Evolutionary conservation across 345 rosid species (phyloP).

Genomic region (Hevea brasiliensis): DNA sequence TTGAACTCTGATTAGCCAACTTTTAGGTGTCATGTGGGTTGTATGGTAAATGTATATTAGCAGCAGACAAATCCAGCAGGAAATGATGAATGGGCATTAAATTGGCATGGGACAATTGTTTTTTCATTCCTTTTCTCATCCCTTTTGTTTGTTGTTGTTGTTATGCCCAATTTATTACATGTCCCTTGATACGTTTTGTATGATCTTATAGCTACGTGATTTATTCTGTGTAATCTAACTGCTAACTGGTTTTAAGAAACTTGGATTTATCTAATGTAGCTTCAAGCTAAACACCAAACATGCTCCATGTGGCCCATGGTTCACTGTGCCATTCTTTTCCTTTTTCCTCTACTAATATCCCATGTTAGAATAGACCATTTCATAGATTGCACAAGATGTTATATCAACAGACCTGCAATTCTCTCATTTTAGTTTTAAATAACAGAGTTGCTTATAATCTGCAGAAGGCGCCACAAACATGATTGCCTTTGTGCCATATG

Average conservation of each 20-base stretch:
- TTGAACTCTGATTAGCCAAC: constrained; percentile 3
- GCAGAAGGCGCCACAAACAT: constrained; percentile 86
- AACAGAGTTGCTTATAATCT: constrained; percentile 12
- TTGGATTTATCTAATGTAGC: neutral
- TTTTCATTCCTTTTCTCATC: neutral
- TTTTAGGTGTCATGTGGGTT: constrained; percentile 8
- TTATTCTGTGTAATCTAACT: neutral
- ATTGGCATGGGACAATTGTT: neutral
- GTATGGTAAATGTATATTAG: neutral
- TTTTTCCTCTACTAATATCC: too few relatives aligned
- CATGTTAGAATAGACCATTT: neutral
- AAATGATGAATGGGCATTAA: neutral
- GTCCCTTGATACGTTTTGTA: neutral
- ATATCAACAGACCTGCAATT: neutral
- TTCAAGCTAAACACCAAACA: neutral
- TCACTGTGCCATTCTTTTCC: too few relatives aligned
- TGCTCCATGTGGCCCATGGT: neutral
- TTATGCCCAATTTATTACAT: neutral
- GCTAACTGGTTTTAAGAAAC: neutral
- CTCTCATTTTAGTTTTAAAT: neutral
- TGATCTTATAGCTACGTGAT: neutral
- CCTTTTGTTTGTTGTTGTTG: too few relatives aligned
- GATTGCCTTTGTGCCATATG: constrained; percentile 97
- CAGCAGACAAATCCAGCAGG: neutral
- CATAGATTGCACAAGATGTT: neutral